These are phyloP conservation scores for Diaporthe vaccinii DNA, from an alignment of 2,329 filamentous ascomycete species.

Conservation along the genomic window DNA sequence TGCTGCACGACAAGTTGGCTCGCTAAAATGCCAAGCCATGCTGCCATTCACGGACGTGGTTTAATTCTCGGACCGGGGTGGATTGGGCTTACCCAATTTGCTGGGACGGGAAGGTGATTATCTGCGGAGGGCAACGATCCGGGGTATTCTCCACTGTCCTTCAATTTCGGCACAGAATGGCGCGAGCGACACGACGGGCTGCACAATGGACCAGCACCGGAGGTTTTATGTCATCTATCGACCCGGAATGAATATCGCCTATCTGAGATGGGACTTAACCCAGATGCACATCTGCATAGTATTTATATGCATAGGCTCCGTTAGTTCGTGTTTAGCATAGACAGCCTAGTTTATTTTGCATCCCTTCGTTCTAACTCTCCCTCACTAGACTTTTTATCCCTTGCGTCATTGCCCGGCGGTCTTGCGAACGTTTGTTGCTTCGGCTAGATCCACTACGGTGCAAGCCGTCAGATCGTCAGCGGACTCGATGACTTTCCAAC, in stretches of 20 bases:
- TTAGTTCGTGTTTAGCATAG: constrained; percentile 1
- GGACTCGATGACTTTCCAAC: background rate
- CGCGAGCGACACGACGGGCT: background rate
- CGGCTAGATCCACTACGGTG: background rate
- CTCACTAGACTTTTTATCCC: background rate
- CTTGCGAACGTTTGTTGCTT: no score
- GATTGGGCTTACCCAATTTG: background rate
- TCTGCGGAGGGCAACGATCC: constrained; percentile 27
- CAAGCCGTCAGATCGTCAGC: no score
- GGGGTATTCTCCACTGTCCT: constrained; percentile 12
- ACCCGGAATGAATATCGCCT: background rate
- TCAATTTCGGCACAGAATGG: constrained; percentile 21
- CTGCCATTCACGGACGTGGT: constrained; percentile 22
- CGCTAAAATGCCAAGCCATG: constrained; percentile 23
- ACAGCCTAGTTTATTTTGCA: background rate
- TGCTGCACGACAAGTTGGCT: background rate
- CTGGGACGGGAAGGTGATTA: constrained; percentile 6
- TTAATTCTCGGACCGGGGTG: background rate
- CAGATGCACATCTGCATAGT: background rate
- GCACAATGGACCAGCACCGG: background rate
- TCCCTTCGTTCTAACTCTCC: background rate
- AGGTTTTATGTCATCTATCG: background rate
- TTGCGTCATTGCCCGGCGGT: background rate
- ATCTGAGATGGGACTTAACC: background rate
- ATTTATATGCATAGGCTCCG: constrained; percentile 9